Evolutionary conservation across 2,329 filamentous ascomycete species (phyloP).

Genomic region (Neonectria punicea): DNA sequence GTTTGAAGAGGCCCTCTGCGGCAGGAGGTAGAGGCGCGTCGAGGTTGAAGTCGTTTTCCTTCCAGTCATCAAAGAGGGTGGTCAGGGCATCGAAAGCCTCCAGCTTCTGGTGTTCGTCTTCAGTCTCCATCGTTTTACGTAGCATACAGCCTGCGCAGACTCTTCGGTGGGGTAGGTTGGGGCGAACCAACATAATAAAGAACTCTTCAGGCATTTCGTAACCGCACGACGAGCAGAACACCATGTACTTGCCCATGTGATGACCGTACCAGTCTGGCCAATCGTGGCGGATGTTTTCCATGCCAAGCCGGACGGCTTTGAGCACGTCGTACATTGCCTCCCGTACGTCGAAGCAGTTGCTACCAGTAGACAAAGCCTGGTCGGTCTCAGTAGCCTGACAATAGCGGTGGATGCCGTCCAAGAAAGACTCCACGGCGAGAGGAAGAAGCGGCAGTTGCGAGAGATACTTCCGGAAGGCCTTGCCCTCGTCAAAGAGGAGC

Average conservation of each 20-base stretch:
- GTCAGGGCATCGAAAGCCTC: slow-evolving; percentile 32
- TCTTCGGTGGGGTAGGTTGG: slow-evolving; percentile 23
- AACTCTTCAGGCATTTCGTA: slow-evolving; percentile 47
- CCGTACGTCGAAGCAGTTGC: slow-evolving; percentile 18
- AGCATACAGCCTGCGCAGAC: slow-evolving; percentile 47
- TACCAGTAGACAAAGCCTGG: neutral
- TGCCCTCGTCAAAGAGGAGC: slow-evolving; percentile 44
- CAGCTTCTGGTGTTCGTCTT: slow-evolving; percentile 44
- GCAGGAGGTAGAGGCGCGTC: slow-evolving; percentile 44
- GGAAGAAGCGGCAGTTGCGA: slow-evolving; percentile 45
- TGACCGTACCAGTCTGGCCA: slow-evolving; percentile 39
- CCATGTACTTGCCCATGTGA: slow-evolving; percentile 37
- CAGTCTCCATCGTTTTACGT: slow-evolving; percentile 43
- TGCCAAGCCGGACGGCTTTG: slow-evolving; percentile 45
- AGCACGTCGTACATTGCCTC: slow-evolving; percentile 47
- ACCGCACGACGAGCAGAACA: slow-evolving; percentile 50
- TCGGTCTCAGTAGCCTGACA: slow-evolving; percentile 13
- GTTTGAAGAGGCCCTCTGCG: slow-evolving; percentile 33
- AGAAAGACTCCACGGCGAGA: slow-evolving; percentile 43
- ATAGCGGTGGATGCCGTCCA: slow-evolving; percentile 49
- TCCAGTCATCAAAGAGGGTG: slow-evolving; percentile 44
- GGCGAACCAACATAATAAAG: slow-evolving; percentile 29
- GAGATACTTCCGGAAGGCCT: slow-evolving; percentile 46
- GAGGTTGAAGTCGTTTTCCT: slow-evolving; percentile 40
- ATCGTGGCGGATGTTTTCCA: slow-evolving; percentile 37